Evolutionary conservation across 2,329 filamentous ascomycete genomes (phyloP), one percentile per base, ranked within the genome.

Genomic region (Magnaporthiopsis rhizophila): DNA sequence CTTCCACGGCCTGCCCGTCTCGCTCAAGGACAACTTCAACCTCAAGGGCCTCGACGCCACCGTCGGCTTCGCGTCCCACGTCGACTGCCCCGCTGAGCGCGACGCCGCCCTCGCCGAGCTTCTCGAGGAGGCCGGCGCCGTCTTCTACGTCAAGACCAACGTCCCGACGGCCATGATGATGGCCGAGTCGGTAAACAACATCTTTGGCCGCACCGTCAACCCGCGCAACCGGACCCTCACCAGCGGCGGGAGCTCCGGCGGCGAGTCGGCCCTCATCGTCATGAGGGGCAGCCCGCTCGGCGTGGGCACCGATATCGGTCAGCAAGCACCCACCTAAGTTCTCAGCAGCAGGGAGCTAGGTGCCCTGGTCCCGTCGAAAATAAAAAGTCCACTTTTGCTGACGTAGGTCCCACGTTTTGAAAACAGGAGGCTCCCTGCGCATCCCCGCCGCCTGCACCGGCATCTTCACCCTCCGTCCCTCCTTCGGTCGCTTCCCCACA

Each of bases 11-110:
- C 77, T 89, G 1, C 86, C 86, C 3, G 74, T 88, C 36, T 86
- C 86, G 0, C 79, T 92, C 60, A 92, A 92, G 70, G 89, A 91
- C 74, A 86, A 88, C 70, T 88, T 90, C 77, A 82, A 89, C 65
- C 75, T 89, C 18, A 72, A 73, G 2, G 86, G 85, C 7, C 78
- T 85, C 15, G 85, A 88, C 67, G 78, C 84, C 28, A 87, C 85
- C 0, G 80, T 88, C 0, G 88, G 89, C 6, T 88, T 92, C 66
- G 82, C 83, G 0, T 81, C 82, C 0, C 81, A 88, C 65, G 84
- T 87, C 3, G 80, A 81, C 56, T 78, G 87, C 59, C 86, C 88
- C 0, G 85, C 79, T 0, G 64, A 70, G 3, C 66, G 72, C 9
- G 79, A 83, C 34, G 71, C 79, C 4, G 70, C 74, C 3, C 72